Evolutionary conservation across 1,139 yeast species (phyloP).

Genomic region (Candida sanyaensis): DNA sequence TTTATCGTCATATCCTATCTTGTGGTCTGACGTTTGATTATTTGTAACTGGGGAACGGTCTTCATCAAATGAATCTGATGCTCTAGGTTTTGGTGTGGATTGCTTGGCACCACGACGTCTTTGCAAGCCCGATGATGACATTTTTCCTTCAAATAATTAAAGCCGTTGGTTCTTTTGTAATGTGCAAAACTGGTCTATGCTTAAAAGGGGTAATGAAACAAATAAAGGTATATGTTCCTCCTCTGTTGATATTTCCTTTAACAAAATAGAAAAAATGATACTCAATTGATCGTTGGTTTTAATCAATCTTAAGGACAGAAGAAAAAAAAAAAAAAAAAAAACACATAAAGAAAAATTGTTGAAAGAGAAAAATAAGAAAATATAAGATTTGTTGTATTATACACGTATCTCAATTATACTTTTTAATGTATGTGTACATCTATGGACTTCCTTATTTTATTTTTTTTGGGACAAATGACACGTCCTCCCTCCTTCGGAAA

Average conservation of each 20-base stretch:
- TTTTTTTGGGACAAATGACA: not conserved
- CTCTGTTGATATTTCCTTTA: no score
- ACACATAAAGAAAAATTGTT: not conserved
- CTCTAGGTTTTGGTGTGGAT: constrained; percentile 14
- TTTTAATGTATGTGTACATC: not conserved
- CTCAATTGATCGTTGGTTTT: not conserved
- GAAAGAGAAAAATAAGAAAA: not conserved
- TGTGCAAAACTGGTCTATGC: no score
- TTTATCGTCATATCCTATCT: constrained; percentile 81
- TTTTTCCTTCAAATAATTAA: constrained; percentile 4
- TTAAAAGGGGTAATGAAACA: not conserved
- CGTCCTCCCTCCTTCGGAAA: not conserved
- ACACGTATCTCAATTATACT: not conserved
- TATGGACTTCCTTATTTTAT: not conserved
- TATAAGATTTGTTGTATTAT: not conserved
- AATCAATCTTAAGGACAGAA: not conserved
- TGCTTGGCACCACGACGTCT: constrained; percentile 49
- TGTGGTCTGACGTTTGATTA: constrained; percentile 37
- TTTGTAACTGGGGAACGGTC: constrained; percentile 14
- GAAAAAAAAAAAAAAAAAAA: not conserved
- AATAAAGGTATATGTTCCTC: no score
- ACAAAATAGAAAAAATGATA: not conserved
- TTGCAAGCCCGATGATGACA: constrained; percentile 45
- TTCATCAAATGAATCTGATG: constrained; percentile 13
- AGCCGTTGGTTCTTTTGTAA: not conserved